Evolutionary conservation across 768 basidiomycete genomes (phyloP), one percentile per base, ranked within the genome.

Genomic region (Ramaria rubella): DNA sequence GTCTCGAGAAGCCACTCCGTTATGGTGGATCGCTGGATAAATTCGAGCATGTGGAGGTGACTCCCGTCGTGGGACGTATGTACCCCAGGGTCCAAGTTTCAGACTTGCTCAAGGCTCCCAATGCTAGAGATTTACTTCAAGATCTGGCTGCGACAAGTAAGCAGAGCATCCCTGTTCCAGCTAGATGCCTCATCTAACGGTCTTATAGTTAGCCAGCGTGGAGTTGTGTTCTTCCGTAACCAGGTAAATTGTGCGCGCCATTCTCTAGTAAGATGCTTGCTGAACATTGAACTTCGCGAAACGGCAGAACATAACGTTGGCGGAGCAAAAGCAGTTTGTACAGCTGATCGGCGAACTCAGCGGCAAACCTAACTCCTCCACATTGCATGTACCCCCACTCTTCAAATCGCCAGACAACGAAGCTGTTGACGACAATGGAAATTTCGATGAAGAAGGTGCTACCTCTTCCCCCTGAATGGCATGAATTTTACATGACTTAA

Each of bases 181-280:
- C n/a, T 38, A 11, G 11, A n/a, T 38, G 36, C 36, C 36, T 38
- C 11, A 38, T 38, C n/a, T n/a, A n/a, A n/a, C 36, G 11, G 11
- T n/a, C 11, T 26, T 42, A 4, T 45, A 69, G 66, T 72, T 51
- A 69, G 69, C 2, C 61, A 61, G 11, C 62, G 68, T 17, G 71
- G 71, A 0, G 69, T 72, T 57, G 67, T 65, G 49, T 70, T 71
- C 63, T 71, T 72, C 66, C 57, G 65, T 29, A 64, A 61, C 17
- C 71, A 72, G 54, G 52, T 53, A 21, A 43, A 31, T n/a, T n/a
- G n/a, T n/a, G n/a, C n/a, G n/a, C n/a, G n/a, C n/a, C n/a, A n/a
- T n/a, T n/a, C n/a, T n/a, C n/a, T n/a, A n/a, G n/a, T n/a, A n/a
- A n/a, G n/a, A n/a, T n/a, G n/a, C n/a, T n/a, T n/a, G n/a, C n/a